Percentiles rank a stretch among this genome's conserved stretches.
Evolutionary conservation across 352 stramenopile genomes (phyloP).

Genomic region (Phytophthora citricola): DNA sequence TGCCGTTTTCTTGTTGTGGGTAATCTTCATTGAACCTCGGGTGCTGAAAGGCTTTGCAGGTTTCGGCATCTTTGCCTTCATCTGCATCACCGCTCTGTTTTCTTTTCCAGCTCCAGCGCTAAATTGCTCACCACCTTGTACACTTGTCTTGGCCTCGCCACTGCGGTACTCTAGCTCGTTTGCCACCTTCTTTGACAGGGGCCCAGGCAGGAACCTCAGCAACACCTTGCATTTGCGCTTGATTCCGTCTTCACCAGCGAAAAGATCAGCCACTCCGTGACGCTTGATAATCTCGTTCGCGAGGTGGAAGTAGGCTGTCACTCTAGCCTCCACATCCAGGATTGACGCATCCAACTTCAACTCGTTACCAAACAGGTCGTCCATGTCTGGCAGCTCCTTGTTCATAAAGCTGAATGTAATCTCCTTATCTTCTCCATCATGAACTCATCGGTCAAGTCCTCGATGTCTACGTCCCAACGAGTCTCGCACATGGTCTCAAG

Average conservation of each 20-base stretch:
- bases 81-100: background rate
- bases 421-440: slow-evolving; percentile 19
- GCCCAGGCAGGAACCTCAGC: background rate
- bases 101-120: slow-evolving; percentile 8
- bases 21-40: slow-evolving; percentile 6
- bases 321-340: slow-evolving; percentile 5
- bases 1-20: background rate
- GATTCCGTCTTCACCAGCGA: background rate
- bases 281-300: slow-evolving; percentile 23
- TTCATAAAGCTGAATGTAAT: slow-evolving; percentile 21
- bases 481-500: too few species aligned
- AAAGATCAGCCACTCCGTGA: slow-evolving; percentile 11
- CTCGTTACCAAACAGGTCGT: slow-evolving; percentile 4
- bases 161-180: slow-evolving; percentile 14
- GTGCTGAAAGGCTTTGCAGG: slow-evolving; percentile 5
- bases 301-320: slow-evolving; percentile 18
- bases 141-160: slow-evolving; percentile 11
- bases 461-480: slow-evolving; percentile 13
- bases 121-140: slow-evolving; percentile 12
- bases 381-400: slow-evolving; percentile 9
- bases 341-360: slow-evolving; percentile 15
- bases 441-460: slow-evolving; percentile 17
- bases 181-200: background rate
- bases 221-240: slow-evolving; percentile 21
- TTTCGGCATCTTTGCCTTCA: slow-evolving; percentile 1